Percentiles rank a stretch among this genome's conserved stretches.
phyloP scores from a whole-genome alignment of 441 rosid genomes.

The Populus hybrid region DNA sequence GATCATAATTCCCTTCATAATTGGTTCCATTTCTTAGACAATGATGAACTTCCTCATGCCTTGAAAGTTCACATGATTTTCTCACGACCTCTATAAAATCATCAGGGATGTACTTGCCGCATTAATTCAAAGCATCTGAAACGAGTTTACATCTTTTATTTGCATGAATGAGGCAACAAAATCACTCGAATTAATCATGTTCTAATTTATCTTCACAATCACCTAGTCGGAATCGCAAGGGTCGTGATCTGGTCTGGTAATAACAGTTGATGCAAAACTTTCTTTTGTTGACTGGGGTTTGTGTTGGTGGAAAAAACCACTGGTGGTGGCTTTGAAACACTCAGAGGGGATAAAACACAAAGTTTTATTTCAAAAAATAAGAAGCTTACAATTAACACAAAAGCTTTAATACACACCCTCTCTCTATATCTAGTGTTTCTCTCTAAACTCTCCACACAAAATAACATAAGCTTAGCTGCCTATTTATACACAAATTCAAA shows the following conservation, averaged over 20 bases:
- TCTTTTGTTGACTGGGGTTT: background rate
- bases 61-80: background rate
- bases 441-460: too few species aligned
- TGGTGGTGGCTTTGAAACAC: too few species aligned
- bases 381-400: too few species aligned
- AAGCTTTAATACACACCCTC: too few species aligned
- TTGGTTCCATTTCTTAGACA: background rate
- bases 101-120: background rate
- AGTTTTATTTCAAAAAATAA: too few species aligned
- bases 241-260: conserved; percentile 3
- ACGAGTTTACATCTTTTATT: background rate
- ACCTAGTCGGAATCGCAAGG: conserved; percentile 30
- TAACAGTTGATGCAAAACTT: background rate
- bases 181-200: background rate
- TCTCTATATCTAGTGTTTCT: too few species aligned
- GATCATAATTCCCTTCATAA: background rate
- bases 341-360: too few species aligned
- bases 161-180: background rate
- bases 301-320: too few species aligned
- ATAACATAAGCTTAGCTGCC: too few species aligned
- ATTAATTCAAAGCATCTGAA: background rate
- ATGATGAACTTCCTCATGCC: background rate
- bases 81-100: background rate
- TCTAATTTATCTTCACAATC: conserved; percentile 18
- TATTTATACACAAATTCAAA: too few species aligned